Percentiles rank a stretch among this genome's conserved stretches.
Evolutionary conservation across 768 basidiomycete species (phyloP).

Genomic region (Solioccasus polychromus): DNA sequence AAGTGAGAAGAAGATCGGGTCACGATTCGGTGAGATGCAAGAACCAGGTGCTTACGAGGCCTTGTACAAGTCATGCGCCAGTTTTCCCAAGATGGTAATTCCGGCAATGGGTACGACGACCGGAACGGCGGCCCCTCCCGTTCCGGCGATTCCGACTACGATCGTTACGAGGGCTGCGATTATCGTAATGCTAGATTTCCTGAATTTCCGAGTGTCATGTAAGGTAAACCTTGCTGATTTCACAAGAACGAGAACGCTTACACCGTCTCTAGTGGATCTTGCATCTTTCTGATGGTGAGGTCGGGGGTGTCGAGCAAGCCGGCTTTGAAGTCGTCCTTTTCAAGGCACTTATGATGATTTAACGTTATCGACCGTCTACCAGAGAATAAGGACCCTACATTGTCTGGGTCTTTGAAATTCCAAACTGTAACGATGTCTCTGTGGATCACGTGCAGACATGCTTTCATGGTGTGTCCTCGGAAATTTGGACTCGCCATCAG

Average conservation of each 20-base stretch:
- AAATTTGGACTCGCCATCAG: background rate
- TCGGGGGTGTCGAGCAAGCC: background rate
- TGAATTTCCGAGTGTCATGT: background rate
- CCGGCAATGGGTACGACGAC: slow-evolving; percentile 3
- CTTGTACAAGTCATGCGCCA: background rate
- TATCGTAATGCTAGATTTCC: background rate
- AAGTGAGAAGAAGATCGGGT: no score
- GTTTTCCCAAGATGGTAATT: background rate
- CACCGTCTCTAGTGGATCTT: background rate
- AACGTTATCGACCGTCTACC: no score
- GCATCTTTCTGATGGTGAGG: background rate
- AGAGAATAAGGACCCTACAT: background rate
- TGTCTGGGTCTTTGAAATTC: slow-evolving; percentile 4
- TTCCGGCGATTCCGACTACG: background rate
- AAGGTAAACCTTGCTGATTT: background rate
- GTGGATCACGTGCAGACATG: slow-evolving; percentile 1
- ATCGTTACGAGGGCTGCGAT: slow-evolving; percentile 6
- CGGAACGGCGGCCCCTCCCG: background rate
- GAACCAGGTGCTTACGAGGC: background rate
- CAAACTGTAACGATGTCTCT: slow-evolving; percentile 3
- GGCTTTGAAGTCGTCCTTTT: background rate
- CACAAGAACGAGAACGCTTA: background rate
- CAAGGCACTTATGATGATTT: background rate
- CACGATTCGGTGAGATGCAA: background rate
- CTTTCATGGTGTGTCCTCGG: background rate